Evolutionary conservation across 306 rosid genomes (phyloP).

Genomic region (Comarum palustre): DNA sequence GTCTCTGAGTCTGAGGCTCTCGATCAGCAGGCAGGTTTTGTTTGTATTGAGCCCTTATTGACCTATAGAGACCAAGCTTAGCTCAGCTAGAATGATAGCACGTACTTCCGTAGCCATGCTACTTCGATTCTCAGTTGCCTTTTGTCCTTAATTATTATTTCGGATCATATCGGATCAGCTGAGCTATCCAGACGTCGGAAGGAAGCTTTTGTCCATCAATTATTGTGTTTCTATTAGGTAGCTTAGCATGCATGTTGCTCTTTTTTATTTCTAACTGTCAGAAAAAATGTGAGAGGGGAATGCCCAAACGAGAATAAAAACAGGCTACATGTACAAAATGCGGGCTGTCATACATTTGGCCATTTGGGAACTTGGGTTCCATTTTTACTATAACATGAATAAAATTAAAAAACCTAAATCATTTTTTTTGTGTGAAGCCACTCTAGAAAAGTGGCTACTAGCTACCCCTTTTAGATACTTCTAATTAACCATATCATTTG

Average conservation of each 20-base stretch:
- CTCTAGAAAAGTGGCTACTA: too few species aligned
- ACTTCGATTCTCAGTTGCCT: slow-evolving; percentile 11
- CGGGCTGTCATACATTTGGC: background rate
- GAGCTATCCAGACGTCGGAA: background rate
- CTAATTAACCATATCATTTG: too few species aligned
- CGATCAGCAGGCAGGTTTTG: slow-evolving; percentile 27
- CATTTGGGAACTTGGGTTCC: background rate
- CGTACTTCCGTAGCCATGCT: background rate
- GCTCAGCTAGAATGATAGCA: slow-evolving; percentile 6
- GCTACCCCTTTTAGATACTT: too few species aligned
- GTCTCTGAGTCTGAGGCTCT: slow-evolving; percentile 4
- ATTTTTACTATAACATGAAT: too few species aligned
- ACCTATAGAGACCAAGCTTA: slow-evolving; percentile 15
- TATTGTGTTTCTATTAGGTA: slow-evolving; percentile 29
- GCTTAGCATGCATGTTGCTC: background rate
- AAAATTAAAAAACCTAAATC: too few species aligned
- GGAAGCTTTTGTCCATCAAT: slow-evolving; percentile 37
- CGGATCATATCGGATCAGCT: background rate
- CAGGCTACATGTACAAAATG: slow-evolving; percentile 7
- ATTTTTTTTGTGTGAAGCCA: too few species aligned
- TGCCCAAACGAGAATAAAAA: background rate
- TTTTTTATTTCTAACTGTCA: background rate
- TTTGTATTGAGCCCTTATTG: slow-evolving; percentile 37
- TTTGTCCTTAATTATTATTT: slow-evolving; percentile 35
- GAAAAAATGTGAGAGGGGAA: slow-evolving; percentile 5